Percentiles rank a stretch among this genome's conserved stretches.
Conservation (phyloP, 148 eudicot genomes). For the Fagopyrum homotropicum region DNA sequence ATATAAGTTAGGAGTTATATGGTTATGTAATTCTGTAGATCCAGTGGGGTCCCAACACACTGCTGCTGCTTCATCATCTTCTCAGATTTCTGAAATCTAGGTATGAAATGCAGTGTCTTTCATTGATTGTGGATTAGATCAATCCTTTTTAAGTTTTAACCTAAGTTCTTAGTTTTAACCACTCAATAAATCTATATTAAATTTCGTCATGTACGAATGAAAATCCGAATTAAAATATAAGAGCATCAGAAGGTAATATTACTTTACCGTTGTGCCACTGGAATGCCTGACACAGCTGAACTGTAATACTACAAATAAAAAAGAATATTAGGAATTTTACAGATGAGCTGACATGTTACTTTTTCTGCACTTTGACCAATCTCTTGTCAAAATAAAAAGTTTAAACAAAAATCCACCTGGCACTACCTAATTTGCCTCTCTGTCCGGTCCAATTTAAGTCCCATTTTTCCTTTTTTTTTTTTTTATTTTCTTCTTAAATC, state of each 20-base stretch:
- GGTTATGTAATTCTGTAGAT: too few species aligned
- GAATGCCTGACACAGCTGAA: conserved; percentile 6
- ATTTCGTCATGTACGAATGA: background rate
- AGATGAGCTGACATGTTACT: conserved; percentile 5
- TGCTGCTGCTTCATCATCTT: too few species aligned
- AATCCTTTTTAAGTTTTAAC: too few species aligned
- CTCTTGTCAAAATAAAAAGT: background rate
- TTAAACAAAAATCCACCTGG: background rate
- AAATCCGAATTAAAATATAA: background rate
- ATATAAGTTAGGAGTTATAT: too few species aligned
- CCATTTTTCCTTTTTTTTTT: background rate
- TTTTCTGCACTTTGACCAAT: background rate
- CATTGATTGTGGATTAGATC: too few species aligned
- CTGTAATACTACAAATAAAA: conserved; percentile 6
- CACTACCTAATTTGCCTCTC: background rate
- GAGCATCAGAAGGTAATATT: background rate
- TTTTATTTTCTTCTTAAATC: background rate
- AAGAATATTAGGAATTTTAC: conserved; percentile 8
- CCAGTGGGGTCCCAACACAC: too few species aligned
- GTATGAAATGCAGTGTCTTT: too few species aligned
- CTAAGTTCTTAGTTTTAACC: too few species aligned
- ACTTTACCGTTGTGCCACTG: conserved; percentile 6
- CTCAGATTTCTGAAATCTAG: too few species aligned
- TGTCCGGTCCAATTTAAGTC: conserved; percentile 8
- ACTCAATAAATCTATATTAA: too few species aligned